phyloP scores from a whole-genome alignment of 306 rosid species.

The Sindora glabra region DNA sequence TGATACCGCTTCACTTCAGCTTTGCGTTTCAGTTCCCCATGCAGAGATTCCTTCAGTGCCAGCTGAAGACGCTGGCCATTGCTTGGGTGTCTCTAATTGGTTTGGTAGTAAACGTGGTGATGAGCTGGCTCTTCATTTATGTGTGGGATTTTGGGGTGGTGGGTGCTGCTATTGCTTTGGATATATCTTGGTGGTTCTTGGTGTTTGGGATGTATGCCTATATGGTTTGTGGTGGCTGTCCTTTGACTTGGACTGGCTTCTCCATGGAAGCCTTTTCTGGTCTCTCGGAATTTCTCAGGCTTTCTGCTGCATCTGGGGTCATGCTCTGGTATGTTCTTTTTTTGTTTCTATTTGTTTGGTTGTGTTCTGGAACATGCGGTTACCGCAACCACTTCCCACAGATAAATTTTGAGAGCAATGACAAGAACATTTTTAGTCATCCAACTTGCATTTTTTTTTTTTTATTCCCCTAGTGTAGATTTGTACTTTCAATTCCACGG shows the following conservation, averaged over 20 bases:
- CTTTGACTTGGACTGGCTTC: conserved; percentile 60
- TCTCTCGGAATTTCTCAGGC: conserved; percentile 61
- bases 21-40: conserved; percentile 72
- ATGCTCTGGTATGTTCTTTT: conserved; percentile 51
- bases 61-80: conserved; percentile 42
- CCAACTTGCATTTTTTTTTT: too few relatives aligned
- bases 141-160: conserved; percentile 46
- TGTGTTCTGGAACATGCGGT: too few relatives aligned
- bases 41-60: conserved; percentile 65
- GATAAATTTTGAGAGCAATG: too few relatives aligned
- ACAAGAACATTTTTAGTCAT: too few relatives aligned
- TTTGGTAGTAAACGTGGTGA: conserved; percentile 26
- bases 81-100: conserved; percentile 49
- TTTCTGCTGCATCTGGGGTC: conserved; percentile 60
- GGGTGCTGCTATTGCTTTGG: conserved; percentile 63
- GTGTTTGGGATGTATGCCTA: conserved; percentile 42
- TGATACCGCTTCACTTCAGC: conserved; percentile 75
- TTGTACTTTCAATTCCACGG: too few relatives aligned
- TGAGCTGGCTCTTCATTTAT: conserved; percentile 39
- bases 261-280: conserved; percentile 57
- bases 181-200: conserved; percentile 61
- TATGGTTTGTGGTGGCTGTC: conserved; percentile 48
- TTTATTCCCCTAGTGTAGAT: too few relatives aligned
- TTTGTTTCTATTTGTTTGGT: too few relatives aligned
- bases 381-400: too few relatives aligned